Evolutionary conservation across 2,329 filamentous ascomycete species (phyloP), one percentile per base, ranked within the genome.

Genomic region (Paraphoma chrysanthemicola): DNA sequence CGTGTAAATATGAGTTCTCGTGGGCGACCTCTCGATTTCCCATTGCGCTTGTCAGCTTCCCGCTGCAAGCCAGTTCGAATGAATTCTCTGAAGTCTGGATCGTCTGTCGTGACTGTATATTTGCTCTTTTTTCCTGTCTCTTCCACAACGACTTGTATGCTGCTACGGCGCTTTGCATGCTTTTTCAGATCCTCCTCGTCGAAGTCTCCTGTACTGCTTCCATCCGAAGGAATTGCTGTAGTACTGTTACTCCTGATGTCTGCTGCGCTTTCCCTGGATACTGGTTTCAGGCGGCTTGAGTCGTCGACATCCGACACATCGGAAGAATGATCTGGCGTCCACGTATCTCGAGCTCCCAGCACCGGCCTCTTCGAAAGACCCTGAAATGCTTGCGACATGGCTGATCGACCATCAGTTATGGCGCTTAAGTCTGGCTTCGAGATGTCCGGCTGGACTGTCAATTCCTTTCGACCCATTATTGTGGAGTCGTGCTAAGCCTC

Each of bases 1-100:
- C 85, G 82, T 0, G 89, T 92, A 70, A 93, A 93, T 49, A 91
- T 85, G 44, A 91, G 78, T 66, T 90, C 82, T 53, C 82, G 74
- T 44, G 84, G 77, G 12, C 75, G 75, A 31, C 68, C 72, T 18
- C 79, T 76, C 11, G 73, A 76, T 56, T 75, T 78, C 6, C 70
- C 67, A 23, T 58, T 63, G 17, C 64, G 55, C 48, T 65, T 70
- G 17, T 67, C 67, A 38, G 76, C 75, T 51, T 82, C 78, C 47
- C 78, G 70, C 56, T 81, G 78, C 17, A 82, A 69, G 29, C 77
- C 77, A 43, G 75, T 71, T 3, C 71, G 70, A 17, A 85, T 64
- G 29, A 83, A 78, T 11, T 82, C 80, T 44, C 75, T 77, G 39
- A 84, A 77, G 39, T 81, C 78, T 0, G 80, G 77, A 56, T 85